Base-by-base conservation (phyloP, 768 basidiomycete species). In the Mycena latifolia region DNA sequence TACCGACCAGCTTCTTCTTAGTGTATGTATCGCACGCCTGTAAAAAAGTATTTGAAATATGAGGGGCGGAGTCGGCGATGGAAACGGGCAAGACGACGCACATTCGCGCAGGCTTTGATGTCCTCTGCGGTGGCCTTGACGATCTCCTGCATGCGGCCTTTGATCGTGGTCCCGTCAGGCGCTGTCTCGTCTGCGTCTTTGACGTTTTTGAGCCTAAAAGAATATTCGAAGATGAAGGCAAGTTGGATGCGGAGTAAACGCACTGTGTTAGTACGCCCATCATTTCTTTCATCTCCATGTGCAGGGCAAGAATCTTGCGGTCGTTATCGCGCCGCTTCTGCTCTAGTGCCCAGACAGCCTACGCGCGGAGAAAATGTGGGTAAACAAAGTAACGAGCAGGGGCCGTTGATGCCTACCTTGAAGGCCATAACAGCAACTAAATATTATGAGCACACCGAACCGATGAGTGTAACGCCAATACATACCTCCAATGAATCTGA, bases 241-340 rank as follows among this genome's bases (percentile, higher is more conserved):
- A 45, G 20, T 10, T 45, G 8, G 27, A 14, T 24, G 9, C 17
- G 20, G n/a, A 33, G 3, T 28, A 6, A 74, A 47, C 66, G 1
- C 43, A 80, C 80, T 79, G 77, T 0, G 78, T 46, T 2, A 81
- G 71, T 9, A 72, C 73, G 5, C 65, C 61, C 76, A 82, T 78
- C 80, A 79, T 82, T 27, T 82, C 77, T 46, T 69, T 76, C 80
- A 82, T 82, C 63, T 77, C 76, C 8, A 77, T 68, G 39, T 78
- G 75, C 15, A 82, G 69, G 0, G 74, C 57, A 10, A 76, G 51
- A 28, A 65, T 59, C 57, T 77, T 78, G 67, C 76, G 78, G 58
- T 82, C 80, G 33, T 82, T 82, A n/a, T 79, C 80, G 4, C 77
- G 72, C 14, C 81, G 72, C 37, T 79, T 81, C 48, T 74, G 65